A percentile compares a stretch with the other conserved stretches of the same genome.
These are phyloP conservation scores for Penicillium palitans DNA, from an alignment of 2,329 filamentous ascomycete genomes.

Conservation along the genomic window DNA sequence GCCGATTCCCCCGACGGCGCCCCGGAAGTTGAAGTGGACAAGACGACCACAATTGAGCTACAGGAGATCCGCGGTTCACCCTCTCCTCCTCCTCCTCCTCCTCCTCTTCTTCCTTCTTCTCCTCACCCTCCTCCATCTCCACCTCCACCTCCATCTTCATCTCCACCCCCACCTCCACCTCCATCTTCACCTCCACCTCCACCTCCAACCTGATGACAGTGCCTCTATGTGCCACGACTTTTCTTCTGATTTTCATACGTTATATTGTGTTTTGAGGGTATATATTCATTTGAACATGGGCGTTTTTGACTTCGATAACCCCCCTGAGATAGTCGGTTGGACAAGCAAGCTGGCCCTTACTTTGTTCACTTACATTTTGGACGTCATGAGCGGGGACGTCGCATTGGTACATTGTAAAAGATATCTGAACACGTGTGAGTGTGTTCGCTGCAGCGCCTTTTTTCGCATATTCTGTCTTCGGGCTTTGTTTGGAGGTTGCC, in stretches of 20 bases:
- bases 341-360: slow-evolving; percentile 7
- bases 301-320: neutral
- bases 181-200: neutral
- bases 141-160: neutral
- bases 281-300: slow-evolving; percentile 1
- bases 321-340: neutral
- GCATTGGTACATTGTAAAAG: slow-evolving; percentile 4
- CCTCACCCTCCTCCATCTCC: neutral
- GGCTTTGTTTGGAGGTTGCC: neutral
- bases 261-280: neutral
- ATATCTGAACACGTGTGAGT: neutral
- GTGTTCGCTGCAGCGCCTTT: neutral
- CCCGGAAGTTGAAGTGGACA: slow-evolving; percentile 21
- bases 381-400: neutral
- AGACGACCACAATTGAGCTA: slow-evolving; percentile 21
- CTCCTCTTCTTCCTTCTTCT: neutral
- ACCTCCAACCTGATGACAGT: neutral
- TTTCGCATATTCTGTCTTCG: neutral
- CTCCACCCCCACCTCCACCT: neutral
- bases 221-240: slow-evolving; percentile 4
- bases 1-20: neutral
- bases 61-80: slow-evolving; percentile 15
- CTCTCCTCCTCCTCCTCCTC: slow-evolving; percentile 2
- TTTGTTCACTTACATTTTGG: slow-evolving; percentile 3
- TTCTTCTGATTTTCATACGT: neutral